These are phyloP conservation scores for Hypoxylon sp. DNA, from an alignment of 2,329 filamentous ascomycete genomes.

Conservation along the genomic window DNA sequence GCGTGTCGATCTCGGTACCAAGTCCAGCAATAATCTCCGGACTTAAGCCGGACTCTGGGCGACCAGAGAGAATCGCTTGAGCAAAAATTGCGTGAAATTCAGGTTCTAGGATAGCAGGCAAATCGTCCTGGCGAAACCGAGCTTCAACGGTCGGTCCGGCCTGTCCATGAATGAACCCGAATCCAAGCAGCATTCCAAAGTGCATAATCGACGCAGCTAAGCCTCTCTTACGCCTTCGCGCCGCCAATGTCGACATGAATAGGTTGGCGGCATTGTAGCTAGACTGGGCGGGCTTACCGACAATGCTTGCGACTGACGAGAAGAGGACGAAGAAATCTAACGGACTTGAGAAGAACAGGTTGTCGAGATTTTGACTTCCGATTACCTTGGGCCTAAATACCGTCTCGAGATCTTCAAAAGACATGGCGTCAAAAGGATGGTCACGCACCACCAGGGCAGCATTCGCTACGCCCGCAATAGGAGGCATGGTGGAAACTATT, in stretches of 20 bases:
- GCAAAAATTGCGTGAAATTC: conserved; percentile 7
- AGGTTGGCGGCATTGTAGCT: conserved; percentile 58
- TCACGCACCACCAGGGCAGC: conserved; percentile 59
- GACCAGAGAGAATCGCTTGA: too few species aligned
- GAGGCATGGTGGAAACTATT: neutral
- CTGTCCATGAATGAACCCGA: conserved; percentile 45
- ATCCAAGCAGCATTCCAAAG: conserved; percentile 48
- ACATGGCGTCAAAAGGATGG: conserved; percentile 50
- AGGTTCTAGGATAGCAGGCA: conserved; percentile 1
- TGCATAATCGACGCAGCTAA: conserved; percentile 49
- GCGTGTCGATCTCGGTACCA: too few species aligned
- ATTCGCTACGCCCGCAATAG: neutral
- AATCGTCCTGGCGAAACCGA: too few species aligned
- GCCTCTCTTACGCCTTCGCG: conserved; percentile 49
- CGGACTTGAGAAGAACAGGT: conserved; percentile 50
- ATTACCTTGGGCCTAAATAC: conserved; percentile 58
- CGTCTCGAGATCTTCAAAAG: conserved; percentile 50
- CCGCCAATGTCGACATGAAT: conserved; percentile 56
- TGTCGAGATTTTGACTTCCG: conserved; percentile 54
- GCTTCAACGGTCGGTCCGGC: too few species aligned
- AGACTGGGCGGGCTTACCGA: conserved; percentile 58
- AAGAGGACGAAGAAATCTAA: conserved; percentile 62
- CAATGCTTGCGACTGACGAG: conserved; percentile 56
- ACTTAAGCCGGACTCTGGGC: too few species aligned
- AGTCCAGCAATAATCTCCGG: too few species aligned